These are phyloP conservation scores for Aspergillus pseudotamarii DNA, from an alignment of 2,329 filamentous ascomycete genomes.

Conservation along the genomic window DNA sequence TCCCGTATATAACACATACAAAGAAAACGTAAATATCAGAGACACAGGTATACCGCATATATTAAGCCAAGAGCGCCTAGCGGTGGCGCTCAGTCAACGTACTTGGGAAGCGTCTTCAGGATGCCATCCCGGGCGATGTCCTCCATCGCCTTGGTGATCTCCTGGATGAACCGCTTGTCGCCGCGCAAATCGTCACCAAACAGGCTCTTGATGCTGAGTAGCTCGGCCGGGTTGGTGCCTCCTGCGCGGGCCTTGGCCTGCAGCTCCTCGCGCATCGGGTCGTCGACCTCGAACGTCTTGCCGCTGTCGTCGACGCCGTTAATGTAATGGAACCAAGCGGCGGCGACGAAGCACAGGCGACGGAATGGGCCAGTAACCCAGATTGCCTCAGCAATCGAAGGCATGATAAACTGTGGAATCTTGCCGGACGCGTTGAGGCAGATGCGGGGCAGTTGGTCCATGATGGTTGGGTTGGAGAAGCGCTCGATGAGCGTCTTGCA, in stretches of 20 bases:
- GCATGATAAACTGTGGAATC: constrained; percentile 52
- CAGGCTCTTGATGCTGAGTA: constrained; percentile 52
- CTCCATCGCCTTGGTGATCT: constrained; percentile 53
- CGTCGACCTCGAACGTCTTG: constrained; percentile 44
- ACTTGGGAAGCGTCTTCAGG: constrained; percentile 55
- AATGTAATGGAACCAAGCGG: constrained; percentile 56
- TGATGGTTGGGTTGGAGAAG: constrained; percentile 60
- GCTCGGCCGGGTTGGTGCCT: constrained; percentile 43
- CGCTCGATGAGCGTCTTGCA: constrained; percentile 57
- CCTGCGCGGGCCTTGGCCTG: constrained; percentile 50
- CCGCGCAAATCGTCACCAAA: constrained; percentile 56
- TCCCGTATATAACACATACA: background rate
- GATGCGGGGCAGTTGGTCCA: constrained; percentile 57
- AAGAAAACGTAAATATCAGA: constrained; percentile 18
- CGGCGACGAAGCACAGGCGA: constrained; percentile 53
- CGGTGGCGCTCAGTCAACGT: constrained; percentile 39
- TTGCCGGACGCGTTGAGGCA: constrained; percentile 58
- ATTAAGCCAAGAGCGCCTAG: constrained; percentile 8
- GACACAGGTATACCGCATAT: constrained; percentile 8
- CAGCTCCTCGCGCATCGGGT: constrained; percentile 54
- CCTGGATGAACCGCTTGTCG: constrained; percentile 52
- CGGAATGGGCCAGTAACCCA: constrained; percentile 49
- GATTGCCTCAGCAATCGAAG: constrained; percentile 46
- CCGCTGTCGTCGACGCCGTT: constrained; percentile 55
- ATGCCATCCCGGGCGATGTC: constrained; percentile 52